These are phyloP conservation scores for Ophiocytium majus DNA, from an alignment of 352 stramenopile genomes.

Conservation along the genomic window DNA sequence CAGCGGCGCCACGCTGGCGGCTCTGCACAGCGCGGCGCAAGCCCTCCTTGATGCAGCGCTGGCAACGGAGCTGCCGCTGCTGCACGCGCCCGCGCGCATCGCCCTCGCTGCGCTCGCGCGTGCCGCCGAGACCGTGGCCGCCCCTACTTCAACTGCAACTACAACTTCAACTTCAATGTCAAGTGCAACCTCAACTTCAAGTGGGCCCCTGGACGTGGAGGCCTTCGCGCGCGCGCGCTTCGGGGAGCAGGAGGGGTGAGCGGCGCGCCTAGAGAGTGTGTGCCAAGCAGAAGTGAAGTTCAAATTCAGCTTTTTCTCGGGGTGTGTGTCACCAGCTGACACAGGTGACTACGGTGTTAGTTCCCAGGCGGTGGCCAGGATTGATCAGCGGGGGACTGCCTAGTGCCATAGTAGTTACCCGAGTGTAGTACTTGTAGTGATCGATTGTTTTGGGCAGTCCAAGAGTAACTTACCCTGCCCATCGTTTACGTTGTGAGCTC, in stretches of 20 bases:
- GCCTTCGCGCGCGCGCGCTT: background rate
- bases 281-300: background rate
- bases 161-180: background rate
- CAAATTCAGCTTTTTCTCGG: background rate
- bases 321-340: background rate
- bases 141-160: no score
- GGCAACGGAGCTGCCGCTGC: constrained; percentile 54
- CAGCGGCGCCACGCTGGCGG: constrained; percentile 22
- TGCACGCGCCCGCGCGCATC: constrained; percentile 52
- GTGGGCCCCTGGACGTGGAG: background rate
- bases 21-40: constrained; percentile 34
- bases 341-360: background rate
- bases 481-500: no score
- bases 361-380: background rate
- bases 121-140: constrained; percentile 15
- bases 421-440: background rate
- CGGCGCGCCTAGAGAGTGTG: background rate
- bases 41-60: constrained; percentile 38
- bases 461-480: no score
- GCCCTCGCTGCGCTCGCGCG: constrained; percentile 46
- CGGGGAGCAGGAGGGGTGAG: background rate
- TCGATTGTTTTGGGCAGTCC: background rate
- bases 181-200: background rate
- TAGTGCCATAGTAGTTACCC: background rate
- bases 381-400: background rate